These are phyloP conservation scores for Thozetella sp. DNA, from an alignment of 495 filamentous ascomycete species.

Conservation along the genomic window DNA sequence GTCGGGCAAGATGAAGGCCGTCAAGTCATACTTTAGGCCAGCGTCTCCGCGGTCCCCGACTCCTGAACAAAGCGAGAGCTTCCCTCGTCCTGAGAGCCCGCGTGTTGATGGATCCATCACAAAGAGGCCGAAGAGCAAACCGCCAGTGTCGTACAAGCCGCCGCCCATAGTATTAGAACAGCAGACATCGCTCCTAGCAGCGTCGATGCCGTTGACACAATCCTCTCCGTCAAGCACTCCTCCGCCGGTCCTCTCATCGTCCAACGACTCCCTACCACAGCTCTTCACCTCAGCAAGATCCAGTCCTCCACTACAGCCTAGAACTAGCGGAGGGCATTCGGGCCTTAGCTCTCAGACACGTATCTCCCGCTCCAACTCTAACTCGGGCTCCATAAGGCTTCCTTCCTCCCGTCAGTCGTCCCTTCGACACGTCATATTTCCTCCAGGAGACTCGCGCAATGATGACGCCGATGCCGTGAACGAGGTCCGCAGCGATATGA, in stretches of 20 bases:
- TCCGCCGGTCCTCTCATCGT: not conserved
- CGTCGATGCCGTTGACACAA: not conserved
- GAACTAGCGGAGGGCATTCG: not conserved
- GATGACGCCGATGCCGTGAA: conserved; percentile 34
- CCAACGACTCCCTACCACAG: not conserved
- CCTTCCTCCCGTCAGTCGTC: conserved; percentile 8
- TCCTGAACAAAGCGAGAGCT: not conserved
- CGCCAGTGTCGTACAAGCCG: not conserved
- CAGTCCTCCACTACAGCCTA: not conserved
- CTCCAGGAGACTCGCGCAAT: conserved; percentile 47
- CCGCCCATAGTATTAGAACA: not conserved
- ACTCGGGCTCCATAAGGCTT: not conserved
- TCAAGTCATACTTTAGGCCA: conserved; percentile 21
- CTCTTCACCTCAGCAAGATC: not conserved
- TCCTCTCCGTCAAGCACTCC: not conserved
- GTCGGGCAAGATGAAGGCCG: conserved; percentile 25
- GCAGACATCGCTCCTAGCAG: not conserved
- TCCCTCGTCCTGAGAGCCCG: not conserved
- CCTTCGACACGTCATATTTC: conserved; percentile 40
- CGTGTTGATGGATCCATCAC: not conserved
- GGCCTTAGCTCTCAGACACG: not conserved
- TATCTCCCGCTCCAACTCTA: not conserved
- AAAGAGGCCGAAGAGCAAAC: not conserved
- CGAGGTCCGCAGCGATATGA: conserved; percentile 59
- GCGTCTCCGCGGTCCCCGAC: not conserved